Evolutionary conservation across 495 filamentous ascomycete species (phyloP).

Genomic region (Penicillium roqueforti): DNA sequence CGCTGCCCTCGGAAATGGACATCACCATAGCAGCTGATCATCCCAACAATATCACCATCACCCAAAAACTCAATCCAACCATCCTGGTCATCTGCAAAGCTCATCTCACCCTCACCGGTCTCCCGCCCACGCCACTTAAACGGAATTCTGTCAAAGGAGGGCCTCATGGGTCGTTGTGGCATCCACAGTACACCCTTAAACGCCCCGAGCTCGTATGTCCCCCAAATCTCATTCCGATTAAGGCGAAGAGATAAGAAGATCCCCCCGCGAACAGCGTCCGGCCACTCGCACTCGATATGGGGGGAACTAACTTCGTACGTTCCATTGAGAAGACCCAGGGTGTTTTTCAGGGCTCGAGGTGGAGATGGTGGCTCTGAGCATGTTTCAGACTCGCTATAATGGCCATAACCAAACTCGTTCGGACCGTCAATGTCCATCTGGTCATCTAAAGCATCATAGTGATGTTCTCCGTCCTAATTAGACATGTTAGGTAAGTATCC

Average conservation of each 20-base stretch:
- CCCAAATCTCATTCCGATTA: not conserved
- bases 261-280: not conserved
- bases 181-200: not conserved
- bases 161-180: not conserved
- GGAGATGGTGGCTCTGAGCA: not conserved
- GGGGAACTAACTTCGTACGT: not conserved
- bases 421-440: not conserved
- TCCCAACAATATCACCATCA: not conserved
- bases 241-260: not conserved
- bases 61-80: slow-evolving; percentile 1
- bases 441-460: not conserved
- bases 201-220: not conserved
- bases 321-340: not conserved
- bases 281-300: not conserved
- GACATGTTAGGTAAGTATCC: not conserved
- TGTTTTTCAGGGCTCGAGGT: not conserved
- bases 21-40: not conserved
- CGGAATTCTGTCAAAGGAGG: not conserved
- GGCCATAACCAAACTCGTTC: too few relatives aligned
- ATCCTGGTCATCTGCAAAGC: not conserved
- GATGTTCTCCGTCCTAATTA: not conserved
- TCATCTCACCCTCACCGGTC: not conserved
- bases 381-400: not conserved
- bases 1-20: not conserved
- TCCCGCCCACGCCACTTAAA: not conserved